A percentile compares a stretch with the other conserved stretches of the same genome.
Evolutionary conservation across 2,329 filamentous ascomycete species (phyloP).

Genomic region (Anisogramma anomala): DNA sequence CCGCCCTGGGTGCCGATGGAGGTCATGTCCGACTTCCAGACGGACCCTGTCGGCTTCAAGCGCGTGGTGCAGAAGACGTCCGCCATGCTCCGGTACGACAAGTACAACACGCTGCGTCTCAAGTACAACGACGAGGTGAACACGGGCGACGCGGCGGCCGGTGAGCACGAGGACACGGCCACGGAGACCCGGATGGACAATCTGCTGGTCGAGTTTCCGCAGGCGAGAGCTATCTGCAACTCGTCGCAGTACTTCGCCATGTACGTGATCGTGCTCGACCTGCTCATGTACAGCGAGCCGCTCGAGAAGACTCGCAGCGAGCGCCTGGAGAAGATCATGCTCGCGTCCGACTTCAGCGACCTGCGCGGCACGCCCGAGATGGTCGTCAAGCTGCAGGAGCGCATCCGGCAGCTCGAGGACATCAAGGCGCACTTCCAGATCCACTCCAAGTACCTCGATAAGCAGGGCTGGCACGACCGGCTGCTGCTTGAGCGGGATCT

Average conservation of each 20-base stretch:
- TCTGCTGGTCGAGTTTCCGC: conserved; percentile 92
- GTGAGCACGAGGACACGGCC: conserved; percentile 37
- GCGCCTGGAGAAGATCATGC: conserved; percentile 94
- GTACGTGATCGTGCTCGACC: conserved; percentile 94
- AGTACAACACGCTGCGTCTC: conserved; percentile 91
- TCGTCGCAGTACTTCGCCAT: conserved; percentile 95
- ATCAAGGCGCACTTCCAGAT: conserved; percentile 96
- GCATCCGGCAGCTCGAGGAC: conserved; percentile 86
- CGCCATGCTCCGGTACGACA: conserved; percentile 87
- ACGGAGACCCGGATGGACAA: conserved; percentile 82
- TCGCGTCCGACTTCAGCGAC: conserved; percentile 97
- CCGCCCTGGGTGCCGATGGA: conserved; percentile 98
- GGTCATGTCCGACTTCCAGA: conserved; percentile 93
- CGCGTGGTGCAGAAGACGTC: conserved; percentile 95
- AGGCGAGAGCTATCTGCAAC: conserved; percentile 88
- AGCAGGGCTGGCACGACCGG: conserved; percentile 82
- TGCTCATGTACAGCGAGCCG: conserved; percentile 92
- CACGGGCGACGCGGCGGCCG: conserved; percentile 41
- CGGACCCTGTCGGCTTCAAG: conserved; percentile 94
- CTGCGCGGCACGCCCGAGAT: conserved; percentile 85
- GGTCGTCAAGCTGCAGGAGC: conserved; percentile 81
- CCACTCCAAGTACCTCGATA: conserved; percentile 76
- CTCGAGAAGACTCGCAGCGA: conserved; percentile 95
- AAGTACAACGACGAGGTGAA: conserved; percentile 95
- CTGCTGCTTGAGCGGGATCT: conserved; percentile 83